These are phyloP conservation scores for Linnemannia schmuckeri DNA, from an alignment of 192 early-diverging fungal species.

Conservation along the genomic window DNA sequence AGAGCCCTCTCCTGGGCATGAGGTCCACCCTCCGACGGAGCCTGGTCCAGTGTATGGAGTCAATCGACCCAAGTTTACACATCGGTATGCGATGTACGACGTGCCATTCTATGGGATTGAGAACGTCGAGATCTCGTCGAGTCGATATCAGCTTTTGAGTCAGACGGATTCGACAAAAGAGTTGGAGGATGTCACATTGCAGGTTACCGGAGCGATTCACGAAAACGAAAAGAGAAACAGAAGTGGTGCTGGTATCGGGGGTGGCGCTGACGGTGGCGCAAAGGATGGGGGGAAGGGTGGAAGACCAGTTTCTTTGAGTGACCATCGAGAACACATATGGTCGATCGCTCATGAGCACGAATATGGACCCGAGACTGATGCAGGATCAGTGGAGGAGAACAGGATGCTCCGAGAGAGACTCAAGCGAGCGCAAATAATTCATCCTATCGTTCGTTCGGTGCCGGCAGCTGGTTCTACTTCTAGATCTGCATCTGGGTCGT, in stretches of 20 bases:
- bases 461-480: not conserved
- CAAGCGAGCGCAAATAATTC: not conserved
- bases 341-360: slow-evolving; percentile 24
- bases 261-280: not conserved
- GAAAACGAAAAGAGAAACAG: too few relatives aligned
- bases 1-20: slow-evolving; percentile 1
- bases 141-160: not conserved
- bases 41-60: not conserved
- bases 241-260: not conserved
- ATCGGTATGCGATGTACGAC: not conserved
- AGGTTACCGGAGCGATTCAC: too few relatives aligned
- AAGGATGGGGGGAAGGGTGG: not conserved
- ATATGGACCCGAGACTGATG: not conserved
- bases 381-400: not conserved
- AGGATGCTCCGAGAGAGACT: not conserved
- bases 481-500: too few relatives aligned
- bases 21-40: not conserved
- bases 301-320: not conserved
- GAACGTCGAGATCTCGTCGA: slow-evolving; percentile 16
- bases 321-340: slow-evolving; percentile 25
- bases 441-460: not conserved
- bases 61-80: not conserved
- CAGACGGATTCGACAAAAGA: not conserved
- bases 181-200: not conserved
- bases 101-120: slow-evolving; percentile 33